Base-by-base conservation (phyloP, 106 monocot genomes). In the Dioscorea dumetorum region DNA sequence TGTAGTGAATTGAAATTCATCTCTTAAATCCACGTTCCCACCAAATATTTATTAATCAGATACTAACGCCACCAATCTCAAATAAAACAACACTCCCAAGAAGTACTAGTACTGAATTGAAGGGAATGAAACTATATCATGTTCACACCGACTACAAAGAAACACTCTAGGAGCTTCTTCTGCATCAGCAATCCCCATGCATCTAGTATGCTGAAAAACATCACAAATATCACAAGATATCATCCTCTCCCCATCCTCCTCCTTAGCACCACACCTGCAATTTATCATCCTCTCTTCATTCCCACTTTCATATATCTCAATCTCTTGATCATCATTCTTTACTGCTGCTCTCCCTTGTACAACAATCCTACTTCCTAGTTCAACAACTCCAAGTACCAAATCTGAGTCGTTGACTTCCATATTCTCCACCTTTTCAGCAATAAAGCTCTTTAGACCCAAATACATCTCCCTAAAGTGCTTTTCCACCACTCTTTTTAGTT, bases 211-310 rank as follows among this genome's bases (percentile, higher is more conserved):
- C 67, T 89, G 88, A 91, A 84, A 92, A 11, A 87, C 82, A 50
- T 86, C 92, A 21, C 97, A 97, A 23, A 97, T 77, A 22, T 89
- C 92, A 23, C 97, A 97, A 24, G 66, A 77, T 3, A 90, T 71
- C 89, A 89, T 80, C 65, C 82, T 62, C 80, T 97, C 92, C 3
- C 87, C 89, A 23, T 97, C 97, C 12, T 90, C 92, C 41, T 81
- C 86, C 72, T 65, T 83, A n/a, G 82, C 91, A 2, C 97, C 97
- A 31, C 97, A 97, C 4, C 4, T 12, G 73, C 97, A 97, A 21
- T 92, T 80, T n/a, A 92, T 82, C 6, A 76, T 34, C 61, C 63
- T 32, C 15, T 69, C 70, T 21, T 24, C 66, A 12, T 58, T 49
- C 9, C 70, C 80, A 15, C 86, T 74, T 54, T 91, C 95, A 14